Base-by-base conservation (phyloP, 2,329 filamentous ascomycete species). In the Mycosphaerella sp. region DNA sequence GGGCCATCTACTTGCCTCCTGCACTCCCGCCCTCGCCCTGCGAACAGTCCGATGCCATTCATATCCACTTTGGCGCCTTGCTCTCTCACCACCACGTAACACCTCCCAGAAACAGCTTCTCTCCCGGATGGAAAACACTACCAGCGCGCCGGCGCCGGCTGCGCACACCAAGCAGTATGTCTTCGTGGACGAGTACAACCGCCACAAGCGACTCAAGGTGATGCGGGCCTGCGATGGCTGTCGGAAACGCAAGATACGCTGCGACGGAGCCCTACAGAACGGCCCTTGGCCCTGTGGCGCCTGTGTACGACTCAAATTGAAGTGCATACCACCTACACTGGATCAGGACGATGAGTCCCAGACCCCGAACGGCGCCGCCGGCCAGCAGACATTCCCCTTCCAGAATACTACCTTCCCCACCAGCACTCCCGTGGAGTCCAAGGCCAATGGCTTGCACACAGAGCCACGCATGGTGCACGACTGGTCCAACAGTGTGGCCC, bases 171-270 rank as follows among this genome's bases (percentile, higher is more conserved):
- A 90, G 75, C 91, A 96, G 70, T 97, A 96, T 86, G 93, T 97
- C 64, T 97, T 97, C 67, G 93, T 97, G 52, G 91, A 97, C 71
- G 91, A 97, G 71, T 93, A 97, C 71, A 97, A 97, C 74, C 86
- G 93, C 58, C 93, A 97, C 72, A 97, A 97, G 73, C 82, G 91
- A 63, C 75, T 97, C 57, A 97, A 97, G 79, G 91, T 96, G 46
- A 96, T 95, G 89, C 85, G 93, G 75, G 93, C 91, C 50, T 97
- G 91, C 70, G 91, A 96, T 73, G 91, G 91, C 54, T 97, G 91
- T 67, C 81, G 91, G 56, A 85, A 89, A 71, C 82, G 91, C 65
- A 98, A 98, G 72, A 98, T 98, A 68, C 95, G 95, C 70, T 98
- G 91, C 73, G 93, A 97, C 73, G 89, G 91, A 46, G 91, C 91